Evolutionary conservation across 2,329 filamentous ascomycete genomes (phyloP), one percentile per base, ranked within the genome.

Genomic region (Aureobasidium sp.): DNA sequence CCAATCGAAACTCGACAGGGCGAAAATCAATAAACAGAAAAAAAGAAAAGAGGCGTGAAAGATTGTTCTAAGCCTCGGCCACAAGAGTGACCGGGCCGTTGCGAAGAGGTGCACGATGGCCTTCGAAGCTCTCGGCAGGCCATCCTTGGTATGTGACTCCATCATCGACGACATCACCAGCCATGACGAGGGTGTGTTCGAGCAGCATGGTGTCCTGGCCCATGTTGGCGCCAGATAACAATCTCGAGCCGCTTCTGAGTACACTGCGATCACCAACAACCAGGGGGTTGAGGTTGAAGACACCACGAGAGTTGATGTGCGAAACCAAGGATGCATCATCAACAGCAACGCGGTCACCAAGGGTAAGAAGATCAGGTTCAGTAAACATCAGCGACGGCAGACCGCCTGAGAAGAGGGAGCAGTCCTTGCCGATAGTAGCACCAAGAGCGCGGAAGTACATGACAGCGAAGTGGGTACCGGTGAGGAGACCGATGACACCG

Each of bases 131-230:
- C 58, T 78, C 77, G 1, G 77, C 79, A 1, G 82, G 81, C 81
- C 82, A 84, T 0, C 82, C 82, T 68, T 84, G 82, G 72, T 81
- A 78, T 1, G 80, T 81, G 61, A 69, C 71, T 0, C 75, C 77
- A 60, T 77, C 76, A 53, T 81, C 81, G 0, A 84, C 81, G 44
- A 81, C 73, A 68, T 85, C 82, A 5, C 82, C 82, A 1, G 78
- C 78, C 76, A 85, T 81, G 45, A 85, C 75, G 4, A 84, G 74
- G 0, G 82, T 84, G 65, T 85, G 82, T 71, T 85, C 82, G 39
- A 85, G 68, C 39, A 85, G 70, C 65, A 81, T 81, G 22, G 78
- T 77, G 66, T 83, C 81, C 2, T 76, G 71, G 61, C 77, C 77
- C 81, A 84, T 84, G 22, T 68, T 75, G 4, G 81, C 81, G 12